phyloP scores from a whole-genome alignment of 192 early-diverging fungal species.

The Backusella circina region DNA sequence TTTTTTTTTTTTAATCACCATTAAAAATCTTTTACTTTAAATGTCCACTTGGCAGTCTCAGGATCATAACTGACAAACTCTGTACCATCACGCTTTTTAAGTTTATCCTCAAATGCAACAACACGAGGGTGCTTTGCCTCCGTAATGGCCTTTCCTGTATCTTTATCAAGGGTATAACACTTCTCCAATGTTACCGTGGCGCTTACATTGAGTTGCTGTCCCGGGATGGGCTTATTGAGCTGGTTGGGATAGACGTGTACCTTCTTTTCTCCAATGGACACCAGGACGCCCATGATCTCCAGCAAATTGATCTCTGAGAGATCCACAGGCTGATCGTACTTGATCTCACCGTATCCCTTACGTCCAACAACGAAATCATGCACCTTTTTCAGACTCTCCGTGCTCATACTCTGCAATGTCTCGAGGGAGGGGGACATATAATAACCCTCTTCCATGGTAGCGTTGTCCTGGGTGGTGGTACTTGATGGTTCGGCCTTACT shows the following conservation, averaged over 20 bases:
- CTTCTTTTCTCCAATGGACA: slow-evolving; percentile 66
- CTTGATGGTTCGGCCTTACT: no score
- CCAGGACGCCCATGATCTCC: slow-evolving; percentile 73
- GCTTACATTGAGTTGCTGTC: slow-evolving; percentile 80
- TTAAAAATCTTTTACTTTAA: slow-evolving; percentile 83
- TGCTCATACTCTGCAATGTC: slow-evolving; percentile 65
- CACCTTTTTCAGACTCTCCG: slow-evolving; percentile 67
- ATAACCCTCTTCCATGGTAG: slow-evolving; percentile 48
- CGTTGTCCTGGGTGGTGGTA: slow-evolving; percentile 44
- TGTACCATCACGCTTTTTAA: slow-evolving; percentile 70
- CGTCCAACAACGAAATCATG: slow-evolving; percentile 73
- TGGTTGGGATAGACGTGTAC: slow-evolving; percentile 85
- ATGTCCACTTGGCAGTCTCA: slow-evolving; percentile 81
- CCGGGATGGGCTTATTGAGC: slow-evolving; percentile 71
- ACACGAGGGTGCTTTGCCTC: slow-evolving; percentile 68
- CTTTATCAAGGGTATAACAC: slow-evolving; percentile 86
- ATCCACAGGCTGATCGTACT: slow-evolving; percentile 80
- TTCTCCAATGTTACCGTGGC: slow-evolving; percentile 60
- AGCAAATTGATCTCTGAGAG: slow-evolving; percentile 56
- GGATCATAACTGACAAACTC: slow-evolving; percentile 73
- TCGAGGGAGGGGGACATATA: slow-evolving; percentile 73
- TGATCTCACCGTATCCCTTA: slow-evolving; percentile 68
- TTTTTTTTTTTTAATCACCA: background rate
- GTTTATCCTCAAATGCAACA: slow-evolving; percentile 61
- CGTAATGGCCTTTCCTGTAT: slow-evolving; percentile 59